phyloP scores from a whole-genome alignment of 1,284 basidiomycete genomes.

The Trichosporon sp. region DNA sequence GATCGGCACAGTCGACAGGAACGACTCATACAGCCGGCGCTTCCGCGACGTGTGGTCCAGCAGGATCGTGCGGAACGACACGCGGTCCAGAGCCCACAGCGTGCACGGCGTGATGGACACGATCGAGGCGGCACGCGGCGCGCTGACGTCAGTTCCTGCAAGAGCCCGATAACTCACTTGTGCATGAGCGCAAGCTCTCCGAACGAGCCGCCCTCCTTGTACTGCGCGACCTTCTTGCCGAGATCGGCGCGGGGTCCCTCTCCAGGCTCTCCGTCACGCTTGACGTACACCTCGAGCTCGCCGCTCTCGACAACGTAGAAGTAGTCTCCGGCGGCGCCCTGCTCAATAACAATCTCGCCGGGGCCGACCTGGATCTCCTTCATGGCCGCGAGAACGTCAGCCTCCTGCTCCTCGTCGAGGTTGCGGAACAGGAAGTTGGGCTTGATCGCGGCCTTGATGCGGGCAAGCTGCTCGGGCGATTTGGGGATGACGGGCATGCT shows the following conservation, averaged over 20 bases:
- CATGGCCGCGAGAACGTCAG: slow-evolving; percentile 91
- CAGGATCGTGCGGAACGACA: slow-evolving; percentile 98
- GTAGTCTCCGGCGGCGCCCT: slow-evolving; percentile 94
- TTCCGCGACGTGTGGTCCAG: slow-evolving; percentile 65
- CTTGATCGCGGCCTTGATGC: slow-evolving; percentile 80
- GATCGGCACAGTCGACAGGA: slow-evolving; percentile 85
- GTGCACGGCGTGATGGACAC: slow-evolving; percentile 77
- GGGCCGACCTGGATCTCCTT: slow-evolving; percentile 71
- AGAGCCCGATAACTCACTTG: slow-evolving; percentile 53
- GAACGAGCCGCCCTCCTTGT: slow-evolving; percentile 80
- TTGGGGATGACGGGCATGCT: slow-evolving; percentile 69
- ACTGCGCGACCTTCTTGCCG: slow-evolving; percentile 79
- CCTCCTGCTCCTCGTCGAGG: slow-evolving; percentile 92
- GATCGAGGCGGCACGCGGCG: slow-evolving; percentile 91
- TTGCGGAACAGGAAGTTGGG: slow-evolving; percentile 94
- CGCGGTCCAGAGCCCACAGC: slow-evolving; percentile 92
- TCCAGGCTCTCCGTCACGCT: slow-evolving; percentile 51
- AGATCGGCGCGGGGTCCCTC: slow-evolving; percentile 53
- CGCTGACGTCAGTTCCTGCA: slow-evolving; percentile 43
- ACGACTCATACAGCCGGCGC: slow-evolving; percentile 91
- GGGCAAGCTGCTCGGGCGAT: slow-evolving; percentile 72
- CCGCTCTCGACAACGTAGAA: slow-evolving; percentile 97
- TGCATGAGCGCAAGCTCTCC: slow-evolving; percentile 98
- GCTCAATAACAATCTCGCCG: slow-evolving; percentile 84
- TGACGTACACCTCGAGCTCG: slow-evolving; percentile 78